These are phyloP conservation scores for Aquilaria agallochum DNA, from an alignment of 441 rosid genomes.

Conservation along the genomic window DNA sequence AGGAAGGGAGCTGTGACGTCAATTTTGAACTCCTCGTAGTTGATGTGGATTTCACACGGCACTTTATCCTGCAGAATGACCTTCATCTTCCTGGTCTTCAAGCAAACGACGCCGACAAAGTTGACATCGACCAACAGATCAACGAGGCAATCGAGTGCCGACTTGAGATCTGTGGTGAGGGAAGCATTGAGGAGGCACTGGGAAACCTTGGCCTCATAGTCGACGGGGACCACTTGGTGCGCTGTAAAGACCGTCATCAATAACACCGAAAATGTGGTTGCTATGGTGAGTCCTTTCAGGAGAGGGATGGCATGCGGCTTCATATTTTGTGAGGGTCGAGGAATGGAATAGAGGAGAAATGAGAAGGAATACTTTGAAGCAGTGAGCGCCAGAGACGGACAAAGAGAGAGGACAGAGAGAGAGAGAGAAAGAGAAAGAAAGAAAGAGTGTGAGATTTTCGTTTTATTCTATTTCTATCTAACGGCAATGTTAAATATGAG, in stretches of 20 bases:
- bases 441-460: too few relatives aligned
- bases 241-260: constrained; percentile 72
- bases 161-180: constrained; percentile 54
- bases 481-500: too few relatives aligned
- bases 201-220: constrained; percentile 80
- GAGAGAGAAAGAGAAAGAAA: too few relatives aligned
- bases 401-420: not conserved
- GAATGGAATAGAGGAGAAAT: constrained; percentile 25
- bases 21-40: constrained; percentile 80
- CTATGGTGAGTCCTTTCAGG: constrained; percentile 1
- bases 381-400: constrained; percentile 55
- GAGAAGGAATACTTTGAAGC: constrained; percentile 34
- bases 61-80: constrained; percentile 61
- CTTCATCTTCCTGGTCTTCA: constrained; percentile 63
- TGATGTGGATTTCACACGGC: constrained; percentile 55
- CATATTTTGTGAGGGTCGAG: constrained; percentile 34
- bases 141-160: constrained; percentile 53
- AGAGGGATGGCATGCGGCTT: constrained; percentile 14
- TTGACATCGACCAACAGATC: constrained; percentile 83
- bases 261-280: constrained; percentile 16
- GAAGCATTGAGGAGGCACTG: constrained; percentile 80
- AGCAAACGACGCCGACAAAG: constrained; percentile 73
- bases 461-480: too few relatives aligned
- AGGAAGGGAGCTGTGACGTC: constrained; percentile 87
- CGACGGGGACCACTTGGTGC: constrained; percentile 88